phyloP scores from a whole-genome alignment of 78 protist genomes.

The Monocercomonoides exilis region DNA sequence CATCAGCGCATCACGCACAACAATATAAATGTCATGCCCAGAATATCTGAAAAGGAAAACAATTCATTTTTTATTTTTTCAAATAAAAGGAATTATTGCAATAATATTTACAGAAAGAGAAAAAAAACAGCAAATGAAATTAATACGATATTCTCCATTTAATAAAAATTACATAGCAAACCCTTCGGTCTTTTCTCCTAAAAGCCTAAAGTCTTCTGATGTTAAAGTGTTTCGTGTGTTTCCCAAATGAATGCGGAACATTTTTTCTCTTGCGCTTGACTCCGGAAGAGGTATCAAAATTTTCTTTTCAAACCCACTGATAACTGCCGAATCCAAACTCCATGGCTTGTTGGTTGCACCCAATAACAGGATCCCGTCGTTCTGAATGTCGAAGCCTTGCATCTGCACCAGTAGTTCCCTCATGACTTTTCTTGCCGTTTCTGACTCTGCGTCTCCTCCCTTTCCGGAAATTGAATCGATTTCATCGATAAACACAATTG shows the following conservation, averaged over 20 bases:
- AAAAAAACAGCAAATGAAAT: too few species aligned
- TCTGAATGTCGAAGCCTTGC: slow-evolving; percentile 84
- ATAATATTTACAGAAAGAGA: too few species aligned
- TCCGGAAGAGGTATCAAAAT: neutral
- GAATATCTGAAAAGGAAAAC: too few species aligned
- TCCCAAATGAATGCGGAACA: neutral
- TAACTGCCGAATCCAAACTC: slow-evolving; percentile 10
- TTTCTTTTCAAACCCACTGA: neutral
- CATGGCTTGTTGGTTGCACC: slow-evolving; percentile 49
- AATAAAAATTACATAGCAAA: too few species aligned
- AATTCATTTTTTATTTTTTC: too few species aligned
- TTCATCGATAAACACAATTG: slow-evolving; percentile 95
- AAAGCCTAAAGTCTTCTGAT: too few species aligned
- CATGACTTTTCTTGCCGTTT: slow-evolving; percentile 83
- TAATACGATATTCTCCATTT: too few species aligned
- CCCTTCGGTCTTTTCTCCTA: too few species aligned
- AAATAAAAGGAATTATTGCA: too few species aligned
- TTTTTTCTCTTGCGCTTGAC: neutral
- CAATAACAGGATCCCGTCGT: slow-evolving; percentile 85
- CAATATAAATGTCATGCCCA: slow-evolving; percentile 76
- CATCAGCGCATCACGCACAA: slow-evolving; percentile 75
- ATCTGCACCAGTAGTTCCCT: slow-evolving; percentile 94
- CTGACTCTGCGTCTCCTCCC: slow-evolving; percentile 82
- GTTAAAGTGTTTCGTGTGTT: too few species aligned
- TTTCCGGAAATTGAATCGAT: slow-evolving; percentile 80